Percentiles rank a stretch among this genome's conserved stretches.
Conservation (phyloP, 1,139 yeast genomes). For the Suhomyces terraborum region DNA sequence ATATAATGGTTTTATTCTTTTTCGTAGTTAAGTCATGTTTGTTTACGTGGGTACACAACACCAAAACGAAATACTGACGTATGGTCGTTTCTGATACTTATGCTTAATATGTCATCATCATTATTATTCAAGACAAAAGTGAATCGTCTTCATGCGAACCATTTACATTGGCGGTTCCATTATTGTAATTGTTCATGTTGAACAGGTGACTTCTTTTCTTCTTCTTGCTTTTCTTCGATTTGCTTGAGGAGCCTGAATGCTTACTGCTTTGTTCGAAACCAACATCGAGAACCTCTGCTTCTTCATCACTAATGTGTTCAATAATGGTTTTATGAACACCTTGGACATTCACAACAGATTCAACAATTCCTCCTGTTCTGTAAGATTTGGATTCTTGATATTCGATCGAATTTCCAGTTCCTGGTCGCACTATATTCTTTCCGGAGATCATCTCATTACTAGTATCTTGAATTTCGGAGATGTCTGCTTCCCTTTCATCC, state of each 20-base stretch:
- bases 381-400: conserved; percentile 41
- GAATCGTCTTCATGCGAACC: conserved; percentile 8
- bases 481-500: conserved; percentile 33
- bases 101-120: not conserved
- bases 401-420: conserved; percentile 18
- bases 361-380: conserved; percentile 74
- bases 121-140: conserved; percentile 8
- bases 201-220: conserved; percentile 20
- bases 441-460: conserved; percentile 1
- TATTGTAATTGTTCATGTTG: conserved; percentile 15
- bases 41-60: too few species aligned
- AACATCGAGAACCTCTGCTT: conserved; percentile 11
- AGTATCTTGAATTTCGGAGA: conserved; percentile 24
- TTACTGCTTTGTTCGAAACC: conserved; percentile 10
- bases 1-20: too few species aligned
- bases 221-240: conserved; percentile 13
- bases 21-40: too few species aligned
- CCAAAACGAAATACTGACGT: too few species aligned
- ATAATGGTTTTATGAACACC: conserved; percentile 89
- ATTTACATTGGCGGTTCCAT: conserved; percentile 2
- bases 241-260: conserved; percentile 4
- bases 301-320: conserved; percentile 55
- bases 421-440: conserved; percentile 4
- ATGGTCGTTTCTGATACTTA: too few species aligned
- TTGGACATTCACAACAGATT: conserved; percentile 78